phyloP scores from a whole-genome alignment of 2,329 filamentous ascomycete genomes.

The Arthroderma uncinatum region DNA sequence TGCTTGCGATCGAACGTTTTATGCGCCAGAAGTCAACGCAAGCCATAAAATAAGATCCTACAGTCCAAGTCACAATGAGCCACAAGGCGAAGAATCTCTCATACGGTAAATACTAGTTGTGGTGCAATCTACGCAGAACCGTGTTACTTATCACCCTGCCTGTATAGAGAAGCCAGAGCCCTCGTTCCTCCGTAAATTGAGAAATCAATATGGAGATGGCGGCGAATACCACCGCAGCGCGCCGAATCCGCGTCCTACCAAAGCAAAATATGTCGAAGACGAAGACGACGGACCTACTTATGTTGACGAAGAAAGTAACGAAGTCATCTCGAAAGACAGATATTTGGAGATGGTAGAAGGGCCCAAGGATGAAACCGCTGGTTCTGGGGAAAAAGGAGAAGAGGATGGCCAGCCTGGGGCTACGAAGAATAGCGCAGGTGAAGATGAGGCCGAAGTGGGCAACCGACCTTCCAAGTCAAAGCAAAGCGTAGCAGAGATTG shows the following conservation, averaged over 20 bases:
- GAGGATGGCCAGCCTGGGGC: background rate
- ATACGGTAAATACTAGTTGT: slow-evolving; percentile 27
- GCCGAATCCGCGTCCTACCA: slow-evolving; percentile 28
- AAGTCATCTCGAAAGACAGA: slow-evolving; percentile 35
- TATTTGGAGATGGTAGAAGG: slow-evolving; percentile 31
- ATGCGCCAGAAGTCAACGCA: background rate
- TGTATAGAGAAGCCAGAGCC: slow-evolving; percentile 31
- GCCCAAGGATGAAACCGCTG: slow-evolving; percentile 9
- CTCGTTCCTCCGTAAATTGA: slow-evolving; percentile 34
- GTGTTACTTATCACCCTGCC: slow-evolving; percentile 1
- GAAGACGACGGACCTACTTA: slow-evolving; percentile 37
- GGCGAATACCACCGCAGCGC: slow-evolving; percentile 27
- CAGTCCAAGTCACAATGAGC: background rate
- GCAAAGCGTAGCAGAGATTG: slow-evolving; percentile 32
- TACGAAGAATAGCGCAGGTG: background rate
- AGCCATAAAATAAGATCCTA: background rate
- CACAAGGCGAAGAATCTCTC: slow-evolving; percentile 27
- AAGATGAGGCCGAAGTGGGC: slow-evolving; percentile 6
- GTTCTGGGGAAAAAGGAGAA: slow-evolving; percentile 12
- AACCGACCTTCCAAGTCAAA: slow-evolving; percentile 16
- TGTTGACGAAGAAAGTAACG: slow-evolving; percentile 35
- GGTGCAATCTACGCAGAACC: background rate
- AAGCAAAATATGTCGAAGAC: slow-evolving; percentile 26
- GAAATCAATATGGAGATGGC: slow-evolving; percentile 27
- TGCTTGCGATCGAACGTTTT: background rate